A percentile compares a stretch with the other conserved stretches of the same genome.
Conservation (phyloP, 2,329 filamentous ascomycete species). For the Fusarium transvaalense region DNA sequence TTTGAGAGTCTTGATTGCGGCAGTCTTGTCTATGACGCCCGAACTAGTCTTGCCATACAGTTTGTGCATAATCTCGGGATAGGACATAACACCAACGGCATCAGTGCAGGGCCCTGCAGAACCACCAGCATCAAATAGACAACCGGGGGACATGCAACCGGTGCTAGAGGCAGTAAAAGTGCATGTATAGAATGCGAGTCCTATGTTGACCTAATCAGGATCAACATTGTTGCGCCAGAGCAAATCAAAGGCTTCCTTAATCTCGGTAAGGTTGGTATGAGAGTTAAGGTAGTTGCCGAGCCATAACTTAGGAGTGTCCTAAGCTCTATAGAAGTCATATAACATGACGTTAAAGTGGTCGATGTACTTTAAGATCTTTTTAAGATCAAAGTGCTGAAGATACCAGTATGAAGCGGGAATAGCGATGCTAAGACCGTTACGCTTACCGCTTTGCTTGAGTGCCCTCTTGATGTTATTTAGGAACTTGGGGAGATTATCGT, state of each 20-base stretch:
- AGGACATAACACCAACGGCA: neutral
- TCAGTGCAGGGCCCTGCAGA: neutral
- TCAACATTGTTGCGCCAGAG: constrained; percentile 17
- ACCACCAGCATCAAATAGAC: neutral
- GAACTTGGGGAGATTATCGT: no score
- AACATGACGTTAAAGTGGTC: no score
- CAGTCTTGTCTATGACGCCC: constrained; percentile 19
- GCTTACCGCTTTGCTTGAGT: no score
- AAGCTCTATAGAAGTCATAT: no score
- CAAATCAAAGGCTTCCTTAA: constrained; percentile 7
- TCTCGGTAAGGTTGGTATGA: constrained; percentile 31
- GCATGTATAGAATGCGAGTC: constrained; percentile 24
- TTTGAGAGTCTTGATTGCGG: constrained; percentile 2
- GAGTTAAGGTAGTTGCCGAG: constrained; percentile 15
- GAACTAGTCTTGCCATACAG: neutral
- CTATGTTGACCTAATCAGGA: constrained; percentile 15
- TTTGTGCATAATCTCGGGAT: constrained; percentile 5
- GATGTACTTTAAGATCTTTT: no score
- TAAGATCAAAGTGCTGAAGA: no score
- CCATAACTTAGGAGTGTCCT: no score
- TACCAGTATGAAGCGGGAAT: no score
- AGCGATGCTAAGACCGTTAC: no score
- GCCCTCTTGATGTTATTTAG: no score
- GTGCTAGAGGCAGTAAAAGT: neutral
- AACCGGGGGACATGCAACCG: neutral